Evolutionary conservation across 495 filamentous ascomycete genomes (phyloP).

Genomic region (Ramalina peruviana): DNA sequence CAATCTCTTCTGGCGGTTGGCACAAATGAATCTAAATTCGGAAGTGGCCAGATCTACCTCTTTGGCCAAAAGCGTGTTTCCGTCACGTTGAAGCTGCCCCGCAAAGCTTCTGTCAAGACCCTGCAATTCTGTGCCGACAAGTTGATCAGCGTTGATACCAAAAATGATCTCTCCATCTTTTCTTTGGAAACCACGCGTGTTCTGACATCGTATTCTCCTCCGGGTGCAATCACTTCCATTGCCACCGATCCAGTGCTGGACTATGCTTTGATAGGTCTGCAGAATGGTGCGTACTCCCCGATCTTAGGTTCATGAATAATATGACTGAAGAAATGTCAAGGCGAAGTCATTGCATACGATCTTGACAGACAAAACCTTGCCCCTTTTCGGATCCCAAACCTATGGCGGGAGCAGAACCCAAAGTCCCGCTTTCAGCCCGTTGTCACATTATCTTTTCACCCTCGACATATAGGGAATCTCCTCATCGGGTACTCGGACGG

Average conservation of each 20-base stretch:
- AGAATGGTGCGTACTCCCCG: slow-evolving; percentile 38
- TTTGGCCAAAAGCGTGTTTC: slow-evolving; percentile 75
- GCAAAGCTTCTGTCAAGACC: slow-evolving; percentile 52
- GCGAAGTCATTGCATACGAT: slow-evolving; percentile 79
- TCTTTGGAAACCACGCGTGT: slow-evolving; percentile 50
- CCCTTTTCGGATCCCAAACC: slow-evolving; percentile 65
- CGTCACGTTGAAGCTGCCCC: slow-evolving; percentile 48
- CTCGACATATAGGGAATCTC: slow-evolving; percentile 83
- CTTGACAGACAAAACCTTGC: slow-evolving; percentile 66
- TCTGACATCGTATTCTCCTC: slow-evolving; percentile 52
- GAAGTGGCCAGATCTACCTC: slow-evolving; percentile 73
- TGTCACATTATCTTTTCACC: slow-evolving; percentile 71
- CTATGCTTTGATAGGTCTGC: slow-evolving; percentile 70
- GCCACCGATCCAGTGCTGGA: slow-evolving; percentile 77
- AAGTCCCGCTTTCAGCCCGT: slow-evolving; percentile 42
- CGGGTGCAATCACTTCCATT: slow-evolving; percentile 55
- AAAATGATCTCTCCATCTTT: slow-evolving; percentile 70
- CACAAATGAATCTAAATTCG: slow-evolving; percentile 66
- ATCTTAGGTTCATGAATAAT: too few species aligned
- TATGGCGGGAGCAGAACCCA: slow-evolving; percentile 58
- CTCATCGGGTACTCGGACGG: slow-evolving; percentile 79
- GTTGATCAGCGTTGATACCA: slow-evolving; percentile 67
- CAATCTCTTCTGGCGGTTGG: slow-evolving; percentile 91
- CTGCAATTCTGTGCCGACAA: slow-evolving; percentile 69
- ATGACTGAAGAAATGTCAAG: slow-evolving; percentile 22